These are phyloP conservation scores for Trypanosoma boissoni DNA, from an alignment of 208 protist species.

Conservation along the genomic window DNA sequence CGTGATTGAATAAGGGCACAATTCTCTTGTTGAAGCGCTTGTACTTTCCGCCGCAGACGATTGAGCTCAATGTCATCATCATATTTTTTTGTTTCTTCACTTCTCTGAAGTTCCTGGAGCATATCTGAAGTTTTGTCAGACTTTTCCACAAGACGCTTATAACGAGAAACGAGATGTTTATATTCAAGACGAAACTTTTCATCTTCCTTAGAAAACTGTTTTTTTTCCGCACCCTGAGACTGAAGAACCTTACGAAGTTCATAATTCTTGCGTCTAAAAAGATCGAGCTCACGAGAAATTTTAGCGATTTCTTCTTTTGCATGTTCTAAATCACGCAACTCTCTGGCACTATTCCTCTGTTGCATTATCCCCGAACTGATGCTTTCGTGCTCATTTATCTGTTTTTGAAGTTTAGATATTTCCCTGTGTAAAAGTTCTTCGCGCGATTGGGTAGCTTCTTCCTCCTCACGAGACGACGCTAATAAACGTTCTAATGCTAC, in stretches of 20 bases:
- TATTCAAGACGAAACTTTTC: constrained; percentile 78
- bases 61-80: constrained; percentile 44
- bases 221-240: constrained; percentile 39
- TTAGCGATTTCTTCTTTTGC: constrained; percentile 18
- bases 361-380: not conserved
- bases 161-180: constrained; percentile 61
- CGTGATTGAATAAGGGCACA: constrained; percentile 55
- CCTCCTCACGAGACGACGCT: constrained; percentile 3
- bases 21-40: constrained; percentile 62
- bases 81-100: constrained; percentile 32
- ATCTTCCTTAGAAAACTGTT: constrained; percentile 39
- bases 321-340: not conserved
- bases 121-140: constrained; percentile 44
- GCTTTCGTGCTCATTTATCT: not conserved
- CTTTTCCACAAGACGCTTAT: constrained; percentile 60
- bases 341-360: not conserved
- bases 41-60: constrained; percentile 47
- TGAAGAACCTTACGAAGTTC: constrained; percentile 30
- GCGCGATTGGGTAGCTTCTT: constrained; percentile 15
- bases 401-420: constrained; percentile 12
- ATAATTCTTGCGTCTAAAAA: constrained; percentile 19
- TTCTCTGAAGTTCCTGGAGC: constrained; percentile 38
- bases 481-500: constrained; percentile 34
- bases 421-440: constrained; percentile 17
- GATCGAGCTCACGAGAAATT: constrained; percentile 10